Evolutionary conservation across 805 yeast species (phyloP), one percentile per base, ranked within the genome.

Genomic region (Teunomyces atbi): DNA sequence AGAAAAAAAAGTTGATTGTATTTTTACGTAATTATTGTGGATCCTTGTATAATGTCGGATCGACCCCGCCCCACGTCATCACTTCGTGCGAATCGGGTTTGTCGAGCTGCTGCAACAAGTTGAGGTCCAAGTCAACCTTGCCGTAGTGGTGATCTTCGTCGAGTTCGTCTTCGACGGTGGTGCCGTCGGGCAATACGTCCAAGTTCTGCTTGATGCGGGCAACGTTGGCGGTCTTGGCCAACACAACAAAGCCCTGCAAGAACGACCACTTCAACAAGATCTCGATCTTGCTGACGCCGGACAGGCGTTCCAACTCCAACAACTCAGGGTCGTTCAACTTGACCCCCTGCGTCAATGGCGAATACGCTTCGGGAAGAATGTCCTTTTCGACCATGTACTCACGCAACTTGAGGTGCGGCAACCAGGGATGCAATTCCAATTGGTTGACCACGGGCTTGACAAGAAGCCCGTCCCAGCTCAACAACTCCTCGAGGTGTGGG

Each of bases 341-440:
- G 39, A 61, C 59, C 6, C 92, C 89, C 49, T 77, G 77, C 1
- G 86, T 82, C 58, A 90, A 76, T 6, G 97, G 96, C 6, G 94
- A 82, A 66, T 78, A 90, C 0, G 95, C 91, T 61, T 86, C 89
- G 8, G 84, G 78, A 5, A 72, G 66, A 34, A 90, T 77, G 38
- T 73, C 81, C 47, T 83, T 65, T 12, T 71, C 58, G 27, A 73
- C 69, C 60, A 86, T 82, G 64, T 69, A 85, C 45, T 81, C 77
- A 18, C 85, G 80, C 47, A 89, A 71, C 43, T 83, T 82, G 45
- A 73, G 66, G 55, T 86, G 73, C 68, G 84, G 87, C 57, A 84
- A 71, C 91, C 94, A 87, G 16, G 94, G 96, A 49, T 89, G 87
- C 43, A 88, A 75, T 64, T 88, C 96, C 58, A 89, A 79, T 62